Percentiles rank a stretch among this genome's conserved stretches.
These are phyloP conservation scores for Polytrichum formosum DNA, from an alignment of 225 moss, liverwort and hornwort genomes.

Conservation along the genomic window DNA sequence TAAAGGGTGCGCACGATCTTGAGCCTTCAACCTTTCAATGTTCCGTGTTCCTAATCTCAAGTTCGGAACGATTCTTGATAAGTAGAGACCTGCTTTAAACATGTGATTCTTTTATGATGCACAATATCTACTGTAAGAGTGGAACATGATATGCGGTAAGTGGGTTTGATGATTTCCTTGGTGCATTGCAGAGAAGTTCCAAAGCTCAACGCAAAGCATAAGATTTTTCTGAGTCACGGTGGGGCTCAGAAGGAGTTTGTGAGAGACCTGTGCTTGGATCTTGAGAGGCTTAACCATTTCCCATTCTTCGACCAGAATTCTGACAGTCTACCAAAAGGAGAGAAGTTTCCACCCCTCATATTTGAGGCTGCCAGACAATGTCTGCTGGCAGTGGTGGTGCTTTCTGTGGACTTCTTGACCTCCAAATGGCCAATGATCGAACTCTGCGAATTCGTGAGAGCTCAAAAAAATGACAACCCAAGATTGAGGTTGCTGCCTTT, in stretches of 20 bases:
- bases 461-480: neutral
- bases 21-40: too few relatives aligned
- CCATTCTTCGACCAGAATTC: neutral
- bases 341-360: neutral
- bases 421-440: conserved; percentile 1
- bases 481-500: neutral
- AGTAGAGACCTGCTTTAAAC: too few relatives aligned
- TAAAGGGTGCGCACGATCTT: too few relatives aligned
- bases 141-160: too few relatives aligned
- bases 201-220: neutral
- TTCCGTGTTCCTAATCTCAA: too few relatives aligned
- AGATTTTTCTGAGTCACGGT: conserved; percentile 1
- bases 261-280: neutral
- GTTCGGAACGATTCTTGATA: too few relatives aligned
- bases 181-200: too few relatives aligned
- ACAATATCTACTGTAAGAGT: too few relatives aligned
- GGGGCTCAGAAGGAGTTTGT: neutral
- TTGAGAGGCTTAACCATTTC: neutral
- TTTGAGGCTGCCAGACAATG: neutral
- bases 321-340: neutral
- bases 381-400: neutral
- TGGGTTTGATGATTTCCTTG: too few relatives aligned
- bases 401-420: neutral
- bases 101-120: too few relatives aligned
- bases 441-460: neutral